Conservation (phyloP, 139 green algal genomes). For the Desmodesmus armatus region DNA sequence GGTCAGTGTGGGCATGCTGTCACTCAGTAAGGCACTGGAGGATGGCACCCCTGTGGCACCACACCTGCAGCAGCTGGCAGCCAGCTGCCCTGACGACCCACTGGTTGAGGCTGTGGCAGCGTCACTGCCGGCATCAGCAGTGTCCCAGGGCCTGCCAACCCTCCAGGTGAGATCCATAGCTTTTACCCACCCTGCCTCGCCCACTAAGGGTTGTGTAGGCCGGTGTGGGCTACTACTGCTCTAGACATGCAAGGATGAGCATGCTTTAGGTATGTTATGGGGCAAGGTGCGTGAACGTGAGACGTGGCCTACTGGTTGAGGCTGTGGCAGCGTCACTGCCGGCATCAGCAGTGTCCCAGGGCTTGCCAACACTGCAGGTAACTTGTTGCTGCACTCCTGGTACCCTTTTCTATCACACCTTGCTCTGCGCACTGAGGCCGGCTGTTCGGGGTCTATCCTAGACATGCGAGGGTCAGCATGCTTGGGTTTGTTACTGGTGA, state of each 20-base stretch:
- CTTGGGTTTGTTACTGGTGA: not conserved
- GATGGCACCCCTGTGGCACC: slow-evolving; percentile 7
- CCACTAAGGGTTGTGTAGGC: too few relatives aligned
- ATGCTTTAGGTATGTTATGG: not conserved
- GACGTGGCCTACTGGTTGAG: not conserved
- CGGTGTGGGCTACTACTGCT: too few relatives aligned
- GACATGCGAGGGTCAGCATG: too few relatives aligned
- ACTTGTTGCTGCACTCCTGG: not conserved
- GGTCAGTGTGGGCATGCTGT: slow-evolving; percentile 13
- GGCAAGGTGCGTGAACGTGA: not conserved
- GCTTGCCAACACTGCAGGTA: slow-evolving; percentile 7
- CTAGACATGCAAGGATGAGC: too few relatives aligned
- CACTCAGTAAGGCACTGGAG: slow-evolving; percentile 25
- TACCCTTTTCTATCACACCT: not conserved
- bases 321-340: slow-evolving; percentile 31
- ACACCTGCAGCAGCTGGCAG: slow-evolving; percentile 27
- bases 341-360: not conserved
- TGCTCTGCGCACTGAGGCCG: too few relatives aligned
- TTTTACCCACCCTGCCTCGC: not conserved
- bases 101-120: slow-evolving; percentile 17
- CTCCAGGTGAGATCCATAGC: not conserved
- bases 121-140: slow-evolving; percentile 22
- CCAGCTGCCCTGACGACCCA: slow-evolving; percentile 18
- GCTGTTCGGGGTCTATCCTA: too few relatives aligned
- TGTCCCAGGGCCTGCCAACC: not conserved